Conservation (phyloP, 805 yeast species). For the Jamesozyma lodderae region DNA sequence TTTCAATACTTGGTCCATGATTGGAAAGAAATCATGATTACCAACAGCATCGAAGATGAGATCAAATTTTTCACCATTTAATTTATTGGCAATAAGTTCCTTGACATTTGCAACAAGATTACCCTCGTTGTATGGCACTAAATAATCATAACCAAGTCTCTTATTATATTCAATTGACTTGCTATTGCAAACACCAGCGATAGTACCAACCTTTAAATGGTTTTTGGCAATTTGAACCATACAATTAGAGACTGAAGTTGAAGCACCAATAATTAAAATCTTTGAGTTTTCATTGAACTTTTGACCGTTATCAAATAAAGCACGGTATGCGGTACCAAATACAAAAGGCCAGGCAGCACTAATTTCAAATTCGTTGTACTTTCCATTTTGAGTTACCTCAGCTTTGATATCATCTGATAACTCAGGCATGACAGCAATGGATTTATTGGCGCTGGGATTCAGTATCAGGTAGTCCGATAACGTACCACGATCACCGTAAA, state of each 20-base stretch:
- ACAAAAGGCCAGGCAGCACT: slow-evolving; percentile 54
- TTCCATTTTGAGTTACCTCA: slow-evolving; percentile 30
- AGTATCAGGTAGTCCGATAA: slow-evolving; percentile 39
- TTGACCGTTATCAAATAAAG: slow-evolving; percentile 29
- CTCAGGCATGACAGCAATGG: slow-evolving; percentile 27
- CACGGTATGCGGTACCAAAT: slow-evolving; percentile 49
- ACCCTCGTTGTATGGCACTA: slow-evolving; percentile 48
- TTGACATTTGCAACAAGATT: slow-evolving; percentile 32
- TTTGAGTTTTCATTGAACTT: slow-evolving; percentile 34
- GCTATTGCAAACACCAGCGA: slow-evolving; percentile 50
- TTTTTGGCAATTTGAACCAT: slow-evolving; percentile 49
- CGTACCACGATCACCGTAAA: slow-evolving; percentile 33
- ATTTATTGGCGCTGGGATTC: slow-evolving; percentile 24
- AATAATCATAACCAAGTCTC: slow-evolving; percentile 48
- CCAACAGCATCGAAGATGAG: slow-evolving; percentile 61
- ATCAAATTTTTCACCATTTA: slow-evolving; percentile 43
- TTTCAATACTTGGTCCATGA: slow-evolving; percentile 37
- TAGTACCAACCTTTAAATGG: slow-evolving; percentile 36
- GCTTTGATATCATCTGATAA: slow-evolving; percentile 24
- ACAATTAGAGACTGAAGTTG: slow-evolving; percentile 57
- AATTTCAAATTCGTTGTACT: slow-evolving; percentile 16
- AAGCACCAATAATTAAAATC: slow-evolving; percentile 63
- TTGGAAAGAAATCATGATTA: slow-evolving; percentile 38
- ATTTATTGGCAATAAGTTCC: slow-evolving; percentile 21
- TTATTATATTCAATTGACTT: slow-evolving; percentile 37